Evolutionary conservation across 164 flowering plant species (phyloP).

Genomic region (Tetrastigma voinierianum): DNA sequence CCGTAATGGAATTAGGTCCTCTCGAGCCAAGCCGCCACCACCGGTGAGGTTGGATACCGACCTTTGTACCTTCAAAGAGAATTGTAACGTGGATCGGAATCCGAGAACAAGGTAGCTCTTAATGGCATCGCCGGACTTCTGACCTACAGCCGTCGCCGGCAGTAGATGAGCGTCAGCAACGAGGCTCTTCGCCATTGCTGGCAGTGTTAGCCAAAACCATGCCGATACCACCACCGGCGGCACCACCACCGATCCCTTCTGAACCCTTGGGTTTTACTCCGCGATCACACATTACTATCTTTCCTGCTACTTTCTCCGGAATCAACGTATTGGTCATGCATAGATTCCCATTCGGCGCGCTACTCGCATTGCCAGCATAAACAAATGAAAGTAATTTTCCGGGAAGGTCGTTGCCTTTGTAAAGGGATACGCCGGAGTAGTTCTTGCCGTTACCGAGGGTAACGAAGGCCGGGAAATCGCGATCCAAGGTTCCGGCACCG

Average conservation of each 20-base stretch:
- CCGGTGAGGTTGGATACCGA: constrained; percentile 66
- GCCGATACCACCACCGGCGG: constrained; percentile 60
- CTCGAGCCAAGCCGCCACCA: constrained; percentile 76
- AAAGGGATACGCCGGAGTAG: constrained; percentile 61
- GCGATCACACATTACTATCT: constrained; percentile 59
- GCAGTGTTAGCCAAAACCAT: constrained; percentile 62
- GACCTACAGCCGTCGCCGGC: constrained; percentile 56
- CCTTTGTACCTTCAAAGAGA: constrained; percentile 51
- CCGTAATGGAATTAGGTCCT: constrained; percentile 60
- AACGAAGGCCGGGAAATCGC: constrained; percentile 58
- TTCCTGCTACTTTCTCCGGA: constrained; percentile 48
- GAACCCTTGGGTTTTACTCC: constrained; percentile 56
- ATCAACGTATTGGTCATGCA: constrained; percentile 44
- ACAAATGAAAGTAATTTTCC: constrained; percentile 35
- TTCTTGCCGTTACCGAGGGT: constrained; percentile 54
- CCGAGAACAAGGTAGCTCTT: constrained; percentile 38
- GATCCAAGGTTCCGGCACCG: constrained; percentile 62
- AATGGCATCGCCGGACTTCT: constrained; percentile 37
- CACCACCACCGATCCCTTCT: constrained; percentile 53
- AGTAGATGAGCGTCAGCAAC: constrained; percentile 66
- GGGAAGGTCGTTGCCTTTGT: constrained; percentile 25
- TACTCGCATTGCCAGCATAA: constrained; percentile 52
- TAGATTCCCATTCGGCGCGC: constrained; percentile 40
- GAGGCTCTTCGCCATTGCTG: constrained; percentile 64
- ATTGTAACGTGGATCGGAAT: constrained; percentile 41